Conservation (phyloP, 106 monocot species). For the Cymbidium sinense region DNA sequence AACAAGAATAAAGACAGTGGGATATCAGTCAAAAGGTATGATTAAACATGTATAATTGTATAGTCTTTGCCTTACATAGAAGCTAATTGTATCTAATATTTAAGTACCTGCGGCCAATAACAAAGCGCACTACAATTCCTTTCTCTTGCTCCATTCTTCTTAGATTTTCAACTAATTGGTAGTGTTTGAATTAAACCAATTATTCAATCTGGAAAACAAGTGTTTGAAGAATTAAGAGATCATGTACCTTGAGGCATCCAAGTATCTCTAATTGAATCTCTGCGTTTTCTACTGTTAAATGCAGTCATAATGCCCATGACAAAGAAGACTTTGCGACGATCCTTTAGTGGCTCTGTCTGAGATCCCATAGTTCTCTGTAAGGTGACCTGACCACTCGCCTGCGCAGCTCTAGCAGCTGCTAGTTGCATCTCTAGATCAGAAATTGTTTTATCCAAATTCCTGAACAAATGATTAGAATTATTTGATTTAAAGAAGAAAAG, state of each 20-base stretch:
- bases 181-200: neutral
- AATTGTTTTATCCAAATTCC: constrained; percentile 53
- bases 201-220: neutral
- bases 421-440: constrained; percentile 60
- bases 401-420: constrained; percentile 53
- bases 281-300: constrained; percentile 49
- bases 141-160: constrained; percentile 18
- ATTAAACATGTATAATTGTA: neutral
- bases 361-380: constrained; percentile 10
- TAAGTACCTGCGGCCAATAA: constrained; percentile 18
- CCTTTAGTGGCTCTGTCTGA: constrained; percentile 7
- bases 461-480: neutral
- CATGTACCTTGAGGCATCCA: constrained; percentile 66
- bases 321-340: constrained; percentile 35
- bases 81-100: neutral
- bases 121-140: constrained; percentile 23
- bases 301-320: constrained; percentile 71
- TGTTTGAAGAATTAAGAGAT: neutral
- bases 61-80: neutral
- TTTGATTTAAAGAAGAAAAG: neutral
- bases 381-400: constrained; percentile 18
- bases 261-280: constrained; percentile 60
- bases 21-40: neutral
- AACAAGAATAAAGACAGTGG: neutral
- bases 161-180: constrained; percentile 11